These are phyloP conservation scores for Madurella mycetomatis DNA, from an alignment of 2,329 filamentous ascomycete genomes.

Conservation along the genomic window DNA sequence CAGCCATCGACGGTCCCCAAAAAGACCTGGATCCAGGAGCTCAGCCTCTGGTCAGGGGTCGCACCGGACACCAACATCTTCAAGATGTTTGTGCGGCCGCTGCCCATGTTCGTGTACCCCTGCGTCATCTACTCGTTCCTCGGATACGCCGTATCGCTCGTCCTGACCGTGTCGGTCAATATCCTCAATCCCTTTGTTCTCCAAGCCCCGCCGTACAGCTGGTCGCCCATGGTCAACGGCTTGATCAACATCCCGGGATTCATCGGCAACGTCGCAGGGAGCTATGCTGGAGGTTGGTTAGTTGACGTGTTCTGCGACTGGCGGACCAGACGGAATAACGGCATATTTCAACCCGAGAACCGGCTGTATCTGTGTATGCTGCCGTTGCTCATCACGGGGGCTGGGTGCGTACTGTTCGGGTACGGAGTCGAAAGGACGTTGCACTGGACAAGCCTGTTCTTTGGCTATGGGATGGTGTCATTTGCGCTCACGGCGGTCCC, in stretches of 20 bases:
- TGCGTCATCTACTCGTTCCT: slow-evolving; percentile 31
- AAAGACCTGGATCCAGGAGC: slow-evolving; percentile 27
- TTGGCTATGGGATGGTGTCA: slow-evolving; percentile 43
- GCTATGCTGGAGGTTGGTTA: slow-evolving; percentile 39
- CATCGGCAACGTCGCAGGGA: slow-evolving; percentile 40
- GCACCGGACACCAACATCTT: slow-evolving; percentile 24
- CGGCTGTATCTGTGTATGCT: slow-evolving; percentile 38
- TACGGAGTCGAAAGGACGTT: slow-evolving; percentile 39
- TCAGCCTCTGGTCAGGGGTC: slow-evolving; percentile 27
- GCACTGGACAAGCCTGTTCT: slow-evolving; percentile 42
- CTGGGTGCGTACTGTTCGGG: slow-evolving; percentile 41
- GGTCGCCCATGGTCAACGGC: slow-evolving; percentile 30
- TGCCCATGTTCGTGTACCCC: slow-evolving; percentile 31
- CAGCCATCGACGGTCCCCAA: slow-evolving; percentile 3
- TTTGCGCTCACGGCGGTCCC: slow-evolving; percentile 41
- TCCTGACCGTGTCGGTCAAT: slow-evolving; percentile 30
- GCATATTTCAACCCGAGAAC: slow-evolving; percentile 43
- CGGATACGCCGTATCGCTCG: slow-evolving; percentile 30
- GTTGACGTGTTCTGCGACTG: slow-evolving; percentile 41
- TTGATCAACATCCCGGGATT: slow-evolving; percentile 32
- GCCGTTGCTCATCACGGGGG: slow-evolving; percentile 38
- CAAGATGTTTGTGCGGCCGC: slow-evolving; percentile 29
- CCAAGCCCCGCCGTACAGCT: slow-evolving; percentile 31
- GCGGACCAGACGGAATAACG: slow-evolving; percentile 36
- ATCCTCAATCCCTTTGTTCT: slow-evolving; percentile 32